Conservation (phyloP, 768 basidiomycete species). For the Macrocybe gigantea region DNA sequence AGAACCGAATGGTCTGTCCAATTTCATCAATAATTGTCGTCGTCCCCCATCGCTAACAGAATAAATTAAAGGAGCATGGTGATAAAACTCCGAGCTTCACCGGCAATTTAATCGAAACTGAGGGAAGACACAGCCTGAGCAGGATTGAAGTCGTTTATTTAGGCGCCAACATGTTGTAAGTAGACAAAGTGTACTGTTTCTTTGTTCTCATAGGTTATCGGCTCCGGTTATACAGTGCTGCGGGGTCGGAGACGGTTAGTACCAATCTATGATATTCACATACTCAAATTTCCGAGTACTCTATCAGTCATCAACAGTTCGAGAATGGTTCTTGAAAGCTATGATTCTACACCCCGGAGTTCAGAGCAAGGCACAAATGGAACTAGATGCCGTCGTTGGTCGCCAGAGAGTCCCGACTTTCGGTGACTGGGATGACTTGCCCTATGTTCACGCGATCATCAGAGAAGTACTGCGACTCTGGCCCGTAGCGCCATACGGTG, state of each 20-base stretch:
- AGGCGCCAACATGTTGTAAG: slow-evolving; percentile 3
- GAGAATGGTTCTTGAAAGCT: slow-evolving; percentile 30
- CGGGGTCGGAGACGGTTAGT: slow-evolving; percentile 30
- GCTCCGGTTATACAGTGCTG: neutral
- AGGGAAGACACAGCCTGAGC: neutral
- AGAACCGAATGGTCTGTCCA: slow-evolving; percentile 1
- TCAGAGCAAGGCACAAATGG: slow-evolving; percentile 30
- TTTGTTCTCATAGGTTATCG: neutral
- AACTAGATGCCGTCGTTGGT: slow-evolving; percentile 29
- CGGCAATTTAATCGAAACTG: neutral
- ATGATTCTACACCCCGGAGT: slow-evolving; percentile 33
- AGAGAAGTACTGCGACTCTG: slow-evolving; percentile 34
- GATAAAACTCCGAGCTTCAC: slow-evolving; percentile 1
- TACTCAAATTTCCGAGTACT: neutral
- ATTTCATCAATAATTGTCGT: neutral
- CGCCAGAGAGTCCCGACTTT: slow-evolving; percentile 24
- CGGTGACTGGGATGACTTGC: slow-evolving; percentile 25
- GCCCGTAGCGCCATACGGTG: slow-evolving; percentile 24
- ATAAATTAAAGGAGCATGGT: neutral
- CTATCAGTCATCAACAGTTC: slow-evolving; percentile 25
- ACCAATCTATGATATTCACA: neutral
- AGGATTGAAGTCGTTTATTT: neutral
- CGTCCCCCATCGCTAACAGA: neutral
- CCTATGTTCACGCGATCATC: slow-evolving; percentile 30
- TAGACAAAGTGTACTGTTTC: neutral